phyloP scores from a whole-genome alignment of 257 asterid genomes.

The Nicotiana knightiana region DNA sequence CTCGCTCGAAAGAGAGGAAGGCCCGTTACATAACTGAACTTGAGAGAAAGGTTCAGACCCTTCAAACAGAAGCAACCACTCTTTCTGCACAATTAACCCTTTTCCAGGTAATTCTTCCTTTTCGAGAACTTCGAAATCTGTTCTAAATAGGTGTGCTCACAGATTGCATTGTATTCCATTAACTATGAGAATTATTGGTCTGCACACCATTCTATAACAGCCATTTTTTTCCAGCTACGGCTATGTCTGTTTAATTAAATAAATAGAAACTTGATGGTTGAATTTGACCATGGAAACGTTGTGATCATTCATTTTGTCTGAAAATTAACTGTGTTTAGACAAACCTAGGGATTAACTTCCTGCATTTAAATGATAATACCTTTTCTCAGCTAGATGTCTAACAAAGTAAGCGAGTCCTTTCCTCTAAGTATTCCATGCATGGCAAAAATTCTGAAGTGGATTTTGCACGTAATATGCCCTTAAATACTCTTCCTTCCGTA shows the following conservation, averaged over 20 bases:
- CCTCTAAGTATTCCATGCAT: not conserved
- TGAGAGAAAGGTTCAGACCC: conserved; percentile 95
- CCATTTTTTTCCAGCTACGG: not conserved
- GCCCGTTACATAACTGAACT: conserved; percentile 81
- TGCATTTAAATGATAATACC: not conserved
- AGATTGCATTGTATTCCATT: not conserved
- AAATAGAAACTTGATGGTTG: not conserved
- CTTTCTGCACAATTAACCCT: conserved; percentile 81
- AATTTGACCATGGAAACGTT: not conserved
- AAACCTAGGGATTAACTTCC: not conserved
- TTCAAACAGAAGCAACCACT: conserved; percentile 91
- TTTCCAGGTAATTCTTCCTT: conserved; percentile 51
- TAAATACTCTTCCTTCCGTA: not conserved
- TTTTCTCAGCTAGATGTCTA: not conserved
- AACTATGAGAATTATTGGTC: not conserved
- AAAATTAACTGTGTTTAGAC: not conserved
- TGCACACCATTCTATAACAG: not conserved
- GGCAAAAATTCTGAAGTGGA: not conserved
- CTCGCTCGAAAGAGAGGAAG: conserved; percentile 90
- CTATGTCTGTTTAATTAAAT: not conserved
- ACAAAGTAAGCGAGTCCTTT: not conserved
- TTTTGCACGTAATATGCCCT: not conserved
- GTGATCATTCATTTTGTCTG: not conserved
- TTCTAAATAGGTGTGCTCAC: not conserved
- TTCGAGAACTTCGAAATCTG: not conserved